Base-by-base conservation (phyloP, 176 grass and related monocot genomes). In the Coix lacrymajobi region DNA sequence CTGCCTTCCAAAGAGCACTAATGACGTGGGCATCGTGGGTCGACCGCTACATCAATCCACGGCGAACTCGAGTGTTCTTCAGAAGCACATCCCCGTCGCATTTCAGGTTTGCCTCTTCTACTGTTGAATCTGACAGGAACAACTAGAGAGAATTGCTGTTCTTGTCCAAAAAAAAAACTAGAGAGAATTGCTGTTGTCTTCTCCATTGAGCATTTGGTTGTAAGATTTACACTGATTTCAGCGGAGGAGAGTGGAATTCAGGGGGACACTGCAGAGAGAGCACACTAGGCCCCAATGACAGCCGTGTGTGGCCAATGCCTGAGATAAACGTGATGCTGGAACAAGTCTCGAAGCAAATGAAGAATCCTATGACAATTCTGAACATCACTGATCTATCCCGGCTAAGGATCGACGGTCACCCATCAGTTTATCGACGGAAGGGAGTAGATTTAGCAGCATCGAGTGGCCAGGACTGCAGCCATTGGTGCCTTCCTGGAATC, bases 1-100 rank as follows among this genome's bases (percentile, higher is more conserved):
- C 68, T n/a, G 96, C 96, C 44, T 98, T 90, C 71, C 85, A 62
- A 20, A 91, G 87, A 86, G 92, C 89, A 75, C 76, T 98, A 26
- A 85, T n/a, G 65, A 98, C 96, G 78, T 95, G 92, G 96, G 90
- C 92, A 58, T 78, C 77, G 68, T 98, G 95, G 95, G 62, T 95
- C 3, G 87, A 98, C 36, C 67, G 8, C 12, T 77, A 95, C 49
- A 79, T 90, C 73, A 80, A 84, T 81, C 87, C 85, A 19, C 30
- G 0, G 30, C 89, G 61, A 91, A 93, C 92, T 10, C 88, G n/a
- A 87, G 88, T 93, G 41, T 98, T 98, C 67, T 98, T 98, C 85
- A 64, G 91, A 90, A 95, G 91, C 69, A 90, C 87, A 72, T 84
- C 91, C 33, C 96, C 96, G 0, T 95, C 92, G 0, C 92, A 98